Conservation (phyloP, 768 basidiomycete genomes). For the Collybia sordida region DNA sequence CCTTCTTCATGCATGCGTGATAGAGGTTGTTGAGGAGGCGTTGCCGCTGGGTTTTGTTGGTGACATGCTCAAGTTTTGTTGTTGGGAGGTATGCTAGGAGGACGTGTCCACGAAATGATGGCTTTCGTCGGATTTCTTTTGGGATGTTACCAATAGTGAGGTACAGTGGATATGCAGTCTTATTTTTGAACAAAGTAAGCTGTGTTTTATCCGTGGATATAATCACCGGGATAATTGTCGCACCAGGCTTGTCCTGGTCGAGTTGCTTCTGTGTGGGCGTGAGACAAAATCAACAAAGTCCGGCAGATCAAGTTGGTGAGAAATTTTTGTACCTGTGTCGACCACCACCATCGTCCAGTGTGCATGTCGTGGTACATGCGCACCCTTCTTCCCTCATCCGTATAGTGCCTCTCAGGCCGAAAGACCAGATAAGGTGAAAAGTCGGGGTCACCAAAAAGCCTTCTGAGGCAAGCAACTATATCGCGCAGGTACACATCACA, state of each 20-base stretch:
- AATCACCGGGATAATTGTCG: conserved; percentile 35
- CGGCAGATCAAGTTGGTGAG: neutral
- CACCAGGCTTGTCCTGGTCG: conserved; percentile 13
- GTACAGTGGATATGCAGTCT: conserved; percentile 42
- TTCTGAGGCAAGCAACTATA: conserved; percentile 33
- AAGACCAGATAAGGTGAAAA: conserved; percentile 28
- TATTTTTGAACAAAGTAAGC: conserved; percentile 34
- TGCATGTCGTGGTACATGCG: conserved; percentile 31
- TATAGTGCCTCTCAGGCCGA: conserved; percentile 38
- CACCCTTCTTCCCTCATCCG: conserved; percentile 12
- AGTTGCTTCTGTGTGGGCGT: conserved; percentile 11
- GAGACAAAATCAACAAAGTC: too few relatives aligned
- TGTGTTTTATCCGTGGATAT: conserved; percentile 41
- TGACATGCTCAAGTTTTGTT: conserved; percentile 28
- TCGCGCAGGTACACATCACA: conserved; percentile 30
- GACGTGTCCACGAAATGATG: conserved; percentile 28
- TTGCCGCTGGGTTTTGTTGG: conserved; percentile 20
- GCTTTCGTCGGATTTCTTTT: too few relatives aligned
- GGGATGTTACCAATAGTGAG: conserved; percentile 41
- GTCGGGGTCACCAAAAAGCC: conserved; percentile 31
- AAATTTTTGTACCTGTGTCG: conserved; percentile 30
- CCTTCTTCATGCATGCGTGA: conserved; percentile 30
- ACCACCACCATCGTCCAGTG: conserved; percentile 46
- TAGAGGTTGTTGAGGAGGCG: conserved; percentile 31
- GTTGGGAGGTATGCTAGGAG: conserved; percentile 42